Percentiles rank a stretch among this genome's conserved stretches.
phyloP scores from a whole-genome alignment of 768 basidiomycete species.

The Collybia sordida region DNA sequence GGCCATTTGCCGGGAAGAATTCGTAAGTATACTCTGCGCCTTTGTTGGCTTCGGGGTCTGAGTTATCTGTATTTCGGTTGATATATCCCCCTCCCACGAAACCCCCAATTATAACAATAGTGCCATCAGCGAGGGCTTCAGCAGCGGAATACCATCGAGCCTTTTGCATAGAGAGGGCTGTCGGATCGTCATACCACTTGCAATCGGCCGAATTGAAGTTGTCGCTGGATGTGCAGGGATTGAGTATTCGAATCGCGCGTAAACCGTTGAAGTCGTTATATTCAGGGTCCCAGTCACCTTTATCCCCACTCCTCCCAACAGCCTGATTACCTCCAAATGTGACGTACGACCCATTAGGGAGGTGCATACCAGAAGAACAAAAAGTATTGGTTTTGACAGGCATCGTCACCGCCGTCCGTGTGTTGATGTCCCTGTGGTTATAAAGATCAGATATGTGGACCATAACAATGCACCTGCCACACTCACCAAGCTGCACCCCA shows the following conservation, averaged over 20 bases:
- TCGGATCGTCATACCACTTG: constrained; percentile 71
- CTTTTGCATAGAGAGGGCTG: constrained; percentile 62
- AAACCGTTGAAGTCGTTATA: constrained; percentile 84
- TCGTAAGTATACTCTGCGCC: constrained; percentile 82
- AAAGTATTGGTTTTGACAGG: constrained; percentile 74
- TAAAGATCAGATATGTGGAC: background rate
- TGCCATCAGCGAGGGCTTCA: constrained; percentile 75
- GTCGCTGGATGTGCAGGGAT: constrained; percentile 60
- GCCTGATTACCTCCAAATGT: constrained; percentile 82
- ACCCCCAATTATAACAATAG: constrained; percentile 77
- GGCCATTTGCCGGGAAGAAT: constrained; percentile 69
- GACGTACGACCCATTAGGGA: constrained; percentile 75
- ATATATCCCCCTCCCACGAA: constrained; percentile 78
- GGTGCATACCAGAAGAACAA: constrained; percentile 81
- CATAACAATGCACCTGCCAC: background rate
- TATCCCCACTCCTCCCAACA: constrained; percentile 61
- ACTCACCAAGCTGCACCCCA: constrained; percentile 41
- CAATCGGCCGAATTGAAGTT: constrained; percentile 52
- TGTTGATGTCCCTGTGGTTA: constrained; percentile 53
- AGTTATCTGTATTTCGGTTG: constrained; percentile 72
- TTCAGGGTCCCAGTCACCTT: constrained; percentile 55
- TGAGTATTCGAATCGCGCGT: constrained; percentile 76
- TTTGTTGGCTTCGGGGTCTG: constrained; percentile 59
- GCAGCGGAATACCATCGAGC: constrained; percentile 79
- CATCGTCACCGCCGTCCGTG: constrained; percentile 62